Conservation (phyloP, 2,329 filamentous ascomycete genomes). For the Arthrinium puccinioides region DNA sequence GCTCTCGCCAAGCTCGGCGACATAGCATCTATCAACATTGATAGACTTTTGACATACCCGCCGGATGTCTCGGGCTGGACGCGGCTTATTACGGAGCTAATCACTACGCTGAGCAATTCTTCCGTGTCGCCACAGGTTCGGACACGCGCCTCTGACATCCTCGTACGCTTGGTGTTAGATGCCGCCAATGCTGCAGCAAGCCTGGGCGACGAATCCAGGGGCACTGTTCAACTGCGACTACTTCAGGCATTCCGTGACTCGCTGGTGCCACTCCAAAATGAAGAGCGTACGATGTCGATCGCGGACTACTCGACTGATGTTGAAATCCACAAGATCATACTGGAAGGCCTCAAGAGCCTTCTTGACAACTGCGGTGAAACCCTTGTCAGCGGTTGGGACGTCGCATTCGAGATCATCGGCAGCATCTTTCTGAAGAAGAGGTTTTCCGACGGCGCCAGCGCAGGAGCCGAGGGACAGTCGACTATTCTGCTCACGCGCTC, state of each 20-base stretch:
- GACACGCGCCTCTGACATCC: constrained; percentile 55
- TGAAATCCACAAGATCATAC: constrained; percentile 71
- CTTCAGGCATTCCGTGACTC: constrained; percentile 59
- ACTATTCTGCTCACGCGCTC: constrained; percentile 49
- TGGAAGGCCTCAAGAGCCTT: constrained; percentile 74
- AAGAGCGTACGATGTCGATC: constrained; percentile 45
- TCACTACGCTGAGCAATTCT: constrained; percentile 39
- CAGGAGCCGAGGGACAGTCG: constrained; percentile 20
- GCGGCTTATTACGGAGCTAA: constrained; percentile 51
- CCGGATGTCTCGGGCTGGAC: constrained; percentile 71
- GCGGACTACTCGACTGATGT: constrained; percentile 58
- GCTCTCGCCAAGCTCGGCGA: constrained; percentile 69
- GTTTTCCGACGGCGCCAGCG: constrained; percentile 23
- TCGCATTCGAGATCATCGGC: constrained; percentile 77
- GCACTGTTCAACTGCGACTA: constrained; percentile 64
- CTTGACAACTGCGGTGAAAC: constrained; percentile 85
- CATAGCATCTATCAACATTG: constrained; percentile 65
- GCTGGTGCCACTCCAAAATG: constrained; percentile 49
- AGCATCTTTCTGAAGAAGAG: constrained; percentile 60
- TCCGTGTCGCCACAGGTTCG: constrained; percentile 44
- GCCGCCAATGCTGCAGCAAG: constrained; percentile 48
- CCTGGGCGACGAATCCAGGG: constrained; percentile 41
- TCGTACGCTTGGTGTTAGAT: constrained; percentile 51
- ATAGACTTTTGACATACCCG: constrained; percentile 61
- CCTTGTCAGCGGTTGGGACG: constrained; percentile 75